phyloP scores from a whole-genome alignment of 129 eudicot genomes.

The Chrysanthemum lavandulifolium region DNA sequence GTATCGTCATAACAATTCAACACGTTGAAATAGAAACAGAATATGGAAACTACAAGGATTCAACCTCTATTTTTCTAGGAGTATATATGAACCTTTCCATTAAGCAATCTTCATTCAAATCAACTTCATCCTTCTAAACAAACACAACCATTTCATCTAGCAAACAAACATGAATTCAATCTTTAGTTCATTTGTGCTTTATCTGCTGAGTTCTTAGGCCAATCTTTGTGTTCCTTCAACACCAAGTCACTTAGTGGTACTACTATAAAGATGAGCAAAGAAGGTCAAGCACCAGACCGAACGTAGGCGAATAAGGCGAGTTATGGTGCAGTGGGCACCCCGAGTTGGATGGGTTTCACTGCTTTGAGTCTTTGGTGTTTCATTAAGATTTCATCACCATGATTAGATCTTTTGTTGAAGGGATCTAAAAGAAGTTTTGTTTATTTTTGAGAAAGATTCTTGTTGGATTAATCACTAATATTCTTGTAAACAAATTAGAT shows the following conservation, averaged over 20 bases:
- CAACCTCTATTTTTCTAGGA: too few relatives aligned
- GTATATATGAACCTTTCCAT: too few relatives aligned
- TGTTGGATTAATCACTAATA: neutral
- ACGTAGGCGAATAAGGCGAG: neutral
- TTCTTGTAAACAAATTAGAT: slow-evolving; percentile 8
- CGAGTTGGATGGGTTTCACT: slow-evolving; percentile 48
- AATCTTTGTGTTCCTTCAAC: slow-evolving; percentile 10
- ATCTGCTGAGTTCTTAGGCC: slow-evolving; percentile 31
- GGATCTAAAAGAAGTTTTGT: too few relatives aligned
- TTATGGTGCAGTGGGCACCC: slow-evolving; percentile 26
- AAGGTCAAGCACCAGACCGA: neutral
- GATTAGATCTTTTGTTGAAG: too few relatives aligned
- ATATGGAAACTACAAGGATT: too few relatives aligned
- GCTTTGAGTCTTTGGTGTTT: slow-evolving; percentile 26
- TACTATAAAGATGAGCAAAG: slow-evolving; percentile 2
- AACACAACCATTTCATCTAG: too few relatives aligned
- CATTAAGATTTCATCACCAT: too few relatives aligned
- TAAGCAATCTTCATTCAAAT: too few relatives aligned
- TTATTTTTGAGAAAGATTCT: too few relatives aligned
- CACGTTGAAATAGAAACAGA: too few relatives aligned
- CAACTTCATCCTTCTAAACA: too few relatives aligned
- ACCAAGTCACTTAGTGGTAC: neutral
- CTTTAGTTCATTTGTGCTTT: slow-evolving; percentile 48
- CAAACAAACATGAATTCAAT: slow-evolving; percentile 42
- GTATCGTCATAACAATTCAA: too few relatives aligned